Base-by-base conservation (phyloP, 805 yeast species). In the Yarrowia hollandica region DNA sequence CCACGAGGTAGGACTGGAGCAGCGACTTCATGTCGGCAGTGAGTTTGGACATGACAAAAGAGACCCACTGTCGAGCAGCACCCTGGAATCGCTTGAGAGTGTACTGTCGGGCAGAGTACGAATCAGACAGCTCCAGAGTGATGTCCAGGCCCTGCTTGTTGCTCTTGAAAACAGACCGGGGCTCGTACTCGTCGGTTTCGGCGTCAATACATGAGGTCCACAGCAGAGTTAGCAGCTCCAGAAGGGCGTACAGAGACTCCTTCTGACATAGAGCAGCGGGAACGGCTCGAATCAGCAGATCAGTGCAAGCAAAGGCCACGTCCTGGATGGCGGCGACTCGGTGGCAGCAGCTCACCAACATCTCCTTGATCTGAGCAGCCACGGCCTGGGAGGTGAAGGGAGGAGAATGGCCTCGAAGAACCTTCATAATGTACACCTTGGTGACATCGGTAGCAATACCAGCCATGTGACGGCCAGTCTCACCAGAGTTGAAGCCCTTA, bases 141-240 rank as follows among this genome's bases (percentile, higher is more conserved):
- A 85, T 79, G 7, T 80, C 81, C 60, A 65, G 79, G 65, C 68
- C 75, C 1, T 77, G 72, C 63, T 75, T 76, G 16, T 74, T 72
- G 54, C 83, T 73, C 18, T 64, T 65, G 67, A 86, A 91, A 33
- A 79, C 79, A 31, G 86, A 82, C n/a, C 83, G 80, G 3, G 98
- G 98, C 61, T 87, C 89, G 69, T 89, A 92, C 70, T 83, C 89
- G 68, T 87, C 86, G 16, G 84, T 80, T 63, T 88, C 95, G 6
- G 91, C 90, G 70, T 91, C 97, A 37, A 85, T 75, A 37, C 89
- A 81, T 73, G 96, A 85, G 62, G 86, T 85, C 71, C 88, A 89
- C 52, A 92, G 72, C 38, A 90, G 74, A 1, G 88, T 82, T 67
- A 95, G 75, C 60, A 92, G 77, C 69, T 95, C 99, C 62, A 94